phyloP scores from a whole-genome alignment of 1,139 yeast genomes.

The Dujonia santamariae region DNA sequence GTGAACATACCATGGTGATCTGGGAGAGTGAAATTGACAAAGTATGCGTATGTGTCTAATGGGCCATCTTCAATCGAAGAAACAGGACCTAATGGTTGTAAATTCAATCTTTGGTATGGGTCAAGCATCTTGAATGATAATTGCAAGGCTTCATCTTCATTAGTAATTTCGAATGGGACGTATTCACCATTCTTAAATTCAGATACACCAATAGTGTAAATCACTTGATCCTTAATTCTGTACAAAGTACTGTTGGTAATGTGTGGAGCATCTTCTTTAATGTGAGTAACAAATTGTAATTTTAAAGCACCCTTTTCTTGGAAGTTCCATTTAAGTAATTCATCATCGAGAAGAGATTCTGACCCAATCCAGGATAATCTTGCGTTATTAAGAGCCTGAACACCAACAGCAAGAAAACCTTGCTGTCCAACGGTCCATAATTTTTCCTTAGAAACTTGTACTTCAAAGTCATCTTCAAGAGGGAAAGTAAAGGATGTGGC shows the following conservation, averaged over 20 bases:
- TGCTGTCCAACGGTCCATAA: constrained; percentile 85
- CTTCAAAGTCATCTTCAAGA: constrained; percentile 26
- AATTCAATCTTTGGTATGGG: constrained; percentile 83
- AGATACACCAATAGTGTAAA: constrained; percentile 63
- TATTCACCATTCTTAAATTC: constrained; percentile 62
- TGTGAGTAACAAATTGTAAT: constrained; percentile 50
- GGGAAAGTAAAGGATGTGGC: constrained; percentile 60
- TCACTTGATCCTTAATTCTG: constrained; percentile 68
- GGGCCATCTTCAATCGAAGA: constrained; percentile 31
- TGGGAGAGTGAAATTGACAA: constrained; percentile 64
- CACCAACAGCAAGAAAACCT: constrained; percentile 71
- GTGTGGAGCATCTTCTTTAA: constrained; percentile 45
- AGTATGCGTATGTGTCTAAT: constrained; percentile 35
- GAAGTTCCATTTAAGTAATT: constrained; percentile 72
- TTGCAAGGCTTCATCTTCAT: constrained; percentile 62
- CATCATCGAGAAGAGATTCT: constrained; percentile 49
- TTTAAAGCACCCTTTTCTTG: constrained; percentile 65
- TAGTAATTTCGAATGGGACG: constrained; percentile 56
- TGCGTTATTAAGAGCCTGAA: constrained; percentile 79
- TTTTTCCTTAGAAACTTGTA: constrained; percentile 41
- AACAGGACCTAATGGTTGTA: constrained; percentile 43
- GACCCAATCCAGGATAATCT: constrained; percentile 83
- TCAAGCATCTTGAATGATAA: constrained; percentile 87
- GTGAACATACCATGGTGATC: constrained; percentile 98
- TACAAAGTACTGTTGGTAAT: constrained; percentile 47